Evolutionary conservation across 805 yeast genomes (phyloP), one percentile per base, ranked within the genome.

Genomic region (Allodekkera sacchari): DNA sequence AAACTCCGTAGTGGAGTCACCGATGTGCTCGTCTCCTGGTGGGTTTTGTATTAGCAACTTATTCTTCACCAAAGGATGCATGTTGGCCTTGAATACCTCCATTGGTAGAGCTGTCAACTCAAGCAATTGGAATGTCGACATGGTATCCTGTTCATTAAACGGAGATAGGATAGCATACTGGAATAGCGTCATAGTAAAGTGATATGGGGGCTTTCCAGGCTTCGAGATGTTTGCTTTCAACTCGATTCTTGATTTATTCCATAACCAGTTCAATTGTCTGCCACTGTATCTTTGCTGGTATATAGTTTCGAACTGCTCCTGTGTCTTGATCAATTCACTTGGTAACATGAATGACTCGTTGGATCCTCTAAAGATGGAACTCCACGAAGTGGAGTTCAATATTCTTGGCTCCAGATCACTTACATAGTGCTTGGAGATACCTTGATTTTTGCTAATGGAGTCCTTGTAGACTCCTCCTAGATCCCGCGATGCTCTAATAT

Each of bases 221-320:
- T 79, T 78, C 5, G 89, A 72, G 40, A 87, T 68, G 51, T 84
- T 82, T 8, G 18, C 23, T 56, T 79, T 83, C 35, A 92, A 59
- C 54, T 92, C 99, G 38, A 94, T 92, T 55, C 89, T 81, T 28
- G 94, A 84, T 52, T 84, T 75, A 47, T 85, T 81, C 96, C 96
- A 92, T 37, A 89, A 70, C 99, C 99, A 92, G 50, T 83, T 82
- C 46, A 92, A 70, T 42, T 84, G 77, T 56, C 97, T 72, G 9
- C 96, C 96, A 39, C 66, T 73, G 56, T 89, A 96, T 47, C 81
- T 79, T 22, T 66, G 62, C 26, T 72, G 66, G 55, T 89, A 94
- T 37, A 82, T 66, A 25, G 70, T 66, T 35, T 76, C 76, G 34
- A 89, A 75, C 33, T 72, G 71, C 32, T 77, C 74, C 45, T 79